These are phyloP conservation scores for Citrullus mucosospermus DNA, from an alignment of 306 rosid species.

Conservation along the genomic window DNA sequence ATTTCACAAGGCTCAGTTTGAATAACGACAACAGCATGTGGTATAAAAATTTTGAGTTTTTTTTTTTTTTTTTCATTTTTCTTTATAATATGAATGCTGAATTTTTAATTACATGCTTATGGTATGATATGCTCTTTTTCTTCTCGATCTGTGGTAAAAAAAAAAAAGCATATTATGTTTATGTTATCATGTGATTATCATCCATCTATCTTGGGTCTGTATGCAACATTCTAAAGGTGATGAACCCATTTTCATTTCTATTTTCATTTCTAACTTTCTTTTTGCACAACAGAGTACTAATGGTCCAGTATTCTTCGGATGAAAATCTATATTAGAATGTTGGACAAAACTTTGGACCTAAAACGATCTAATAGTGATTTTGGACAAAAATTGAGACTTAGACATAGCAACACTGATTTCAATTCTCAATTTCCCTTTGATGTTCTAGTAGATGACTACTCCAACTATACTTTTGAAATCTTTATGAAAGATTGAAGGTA, in stretches of 20 bases:
- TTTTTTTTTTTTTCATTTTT: not conserved
- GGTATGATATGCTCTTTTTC: not conserved
- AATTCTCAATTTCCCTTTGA: no score
- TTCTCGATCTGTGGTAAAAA: not conserved
- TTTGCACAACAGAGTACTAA: not conserved
- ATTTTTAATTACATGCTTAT: not conserved
- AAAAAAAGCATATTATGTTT: not conserved
- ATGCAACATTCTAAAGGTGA: not conserved
- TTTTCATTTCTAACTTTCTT: not conserved
- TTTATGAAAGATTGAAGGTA: no score
- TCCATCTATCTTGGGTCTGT: not conserved
- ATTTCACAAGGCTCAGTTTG: slow-evolving; percentile 60
- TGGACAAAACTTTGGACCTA: not conserved
- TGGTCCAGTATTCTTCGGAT: no score
- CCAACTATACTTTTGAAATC: no score
- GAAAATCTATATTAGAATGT: no score
- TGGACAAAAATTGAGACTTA: not conserved
- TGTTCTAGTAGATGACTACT: no score
- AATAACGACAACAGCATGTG: slow-evolving; percentile 8
- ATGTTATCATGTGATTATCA: not conserved
- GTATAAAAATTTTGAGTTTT: slow-evolving; percentile 2
- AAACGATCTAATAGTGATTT: no score
- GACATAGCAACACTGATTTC: no score
- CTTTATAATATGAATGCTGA: not conserved
- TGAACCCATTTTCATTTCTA: not conserved